These are phyloP conservation scores for Eucalyptus cladocalyx DNA, from an alignment of 345 rosid species.

Conservation along the genomic window DNA sequence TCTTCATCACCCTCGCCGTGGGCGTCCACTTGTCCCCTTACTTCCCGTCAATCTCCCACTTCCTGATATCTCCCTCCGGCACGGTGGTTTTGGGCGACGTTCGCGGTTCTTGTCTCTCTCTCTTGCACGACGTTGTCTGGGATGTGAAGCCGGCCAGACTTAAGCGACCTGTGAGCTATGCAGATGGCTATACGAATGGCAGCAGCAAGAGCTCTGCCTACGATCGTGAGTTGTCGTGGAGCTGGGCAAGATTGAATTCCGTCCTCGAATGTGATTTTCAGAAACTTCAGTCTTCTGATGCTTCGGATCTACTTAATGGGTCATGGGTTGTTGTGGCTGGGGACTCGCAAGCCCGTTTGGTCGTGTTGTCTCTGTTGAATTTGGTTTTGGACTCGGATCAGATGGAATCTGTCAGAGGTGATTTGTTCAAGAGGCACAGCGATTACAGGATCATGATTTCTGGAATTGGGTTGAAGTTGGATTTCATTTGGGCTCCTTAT, in stretches of 20 bases:
- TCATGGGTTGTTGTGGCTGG: conserved; percentile 12
- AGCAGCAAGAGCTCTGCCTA: background rate
- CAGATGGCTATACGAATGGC: background rate
- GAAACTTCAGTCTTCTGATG: background rate
- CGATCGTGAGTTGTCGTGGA: background rate
- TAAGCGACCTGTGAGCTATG: background rate
- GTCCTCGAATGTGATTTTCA: conserved; percentile 3
- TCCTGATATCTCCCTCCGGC: background rate
- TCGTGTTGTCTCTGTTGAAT: background rate
- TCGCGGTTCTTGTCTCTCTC: background rate
- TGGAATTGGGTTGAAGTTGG: conserved; percentile 69
- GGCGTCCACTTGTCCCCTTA: conserved; percentile 13
- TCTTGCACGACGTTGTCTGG: conserved; percentile 4
- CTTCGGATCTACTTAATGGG: conserved; percentile 7
- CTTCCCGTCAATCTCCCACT: conserved; percentile 6
- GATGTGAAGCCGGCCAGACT: background rate
- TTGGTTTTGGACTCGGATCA: background rate
- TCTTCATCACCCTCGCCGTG: conserved; percentile 15
- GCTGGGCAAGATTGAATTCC: background rate
- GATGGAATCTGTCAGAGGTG: conserved; percentile 8
- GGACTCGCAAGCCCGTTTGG: conserved; percentile 8
- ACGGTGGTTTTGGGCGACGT: background rate
- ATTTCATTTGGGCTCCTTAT: conserved; percentile 90
- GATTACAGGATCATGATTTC: conserved; percentile 43
- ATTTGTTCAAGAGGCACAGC: conserved; percentile 74